Evolutionary conservation across 441 rosid species (phyloP).

Genomic region (Hypseocharis bilobata): DNA sequence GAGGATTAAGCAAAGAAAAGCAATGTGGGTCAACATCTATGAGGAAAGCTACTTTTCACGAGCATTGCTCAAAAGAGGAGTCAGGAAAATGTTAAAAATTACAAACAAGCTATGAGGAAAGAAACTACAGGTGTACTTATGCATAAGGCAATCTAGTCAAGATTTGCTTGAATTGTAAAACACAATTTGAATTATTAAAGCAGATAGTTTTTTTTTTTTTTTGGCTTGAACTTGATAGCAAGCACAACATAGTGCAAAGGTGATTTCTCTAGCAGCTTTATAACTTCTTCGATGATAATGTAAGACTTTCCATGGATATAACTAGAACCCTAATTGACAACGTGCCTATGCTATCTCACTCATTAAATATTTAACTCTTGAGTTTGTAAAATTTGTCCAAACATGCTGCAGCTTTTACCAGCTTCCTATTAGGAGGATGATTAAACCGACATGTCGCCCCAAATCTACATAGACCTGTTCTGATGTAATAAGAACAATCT

Average conservation of each 20-base stretch:
- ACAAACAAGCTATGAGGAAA: too few relatives aligned
- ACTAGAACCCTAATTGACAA: constrained; percentile 10
- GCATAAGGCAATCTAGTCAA: neutral
- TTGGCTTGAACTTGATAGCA: constrained; percentile 1
- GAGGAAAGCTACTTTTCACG: neutral
- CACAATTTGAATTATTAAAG: neutral
- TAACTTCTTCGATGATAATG: neutral
- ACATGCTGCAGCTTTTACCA: constrained; percentile 43
- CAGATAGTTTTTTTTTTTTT: too few relatives aligned
- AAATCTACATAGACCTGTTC: constrained; percentile 96
- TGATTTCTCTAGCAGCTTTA: neutral
- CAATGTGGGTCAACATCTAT: neutral
- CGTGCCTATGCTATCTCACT: constrained; percentile 14
- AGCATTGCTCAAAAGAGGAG: neutral
- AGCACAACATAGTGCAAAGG: neutral
- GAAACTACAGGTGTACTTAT: neutral
- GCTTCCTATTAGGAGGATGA: constrained; percentile 89
- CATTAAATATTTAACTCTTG: constrained; percentile 6
- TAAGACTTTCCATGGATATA: constrained; percentile 2
- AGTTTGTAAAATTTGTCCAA: constrained; percentile 18
- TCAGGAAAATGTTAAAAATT: neutral
- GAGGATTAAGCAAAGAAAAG: neutral
- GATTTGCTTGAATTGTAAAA: neutral
- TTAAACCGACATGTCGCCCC: constrained; percentile 88
- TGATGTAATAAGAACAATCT: constrained; percentile 87